Evolutionary conservation across 2,329 filamentous ascomycete genomes (phyloP).

Genomic region (Apiospora kogelbergensis): DNA sequence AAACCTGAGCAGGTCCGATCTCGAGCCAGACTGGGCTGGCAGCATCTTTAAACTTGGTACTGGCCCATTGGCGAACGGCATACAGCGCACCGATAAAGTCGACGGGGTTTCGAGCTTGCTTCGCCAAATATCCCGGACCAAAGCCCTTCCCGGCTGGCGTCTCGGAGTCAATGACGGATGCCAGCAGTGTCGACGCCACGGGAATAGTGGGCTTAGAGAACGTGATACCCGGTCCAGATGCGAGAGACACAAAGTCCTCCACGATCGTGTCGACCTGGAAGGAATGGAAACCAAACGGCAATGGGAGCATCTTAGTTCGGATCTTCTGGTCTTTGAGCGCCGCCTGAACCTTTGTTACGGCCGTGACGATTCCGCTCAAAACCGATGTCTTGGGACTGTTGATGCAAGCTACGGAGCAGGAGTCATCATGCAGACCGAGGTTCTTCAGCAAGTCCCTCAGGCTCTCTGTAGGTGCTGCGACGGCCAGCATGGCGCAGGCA

Average conservation of each 20-base stretch:
- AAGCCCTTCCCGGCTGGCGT: no score
- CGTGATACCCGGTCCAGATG: neutral
- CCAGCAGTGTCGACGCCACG: constrained; percentile 1
- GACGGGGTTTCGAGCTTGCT: neutral
- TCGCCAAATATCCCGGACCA: neutral
- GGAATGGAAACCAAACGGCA: constrained; percentile 12
- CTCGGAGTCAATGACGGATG: neutral
- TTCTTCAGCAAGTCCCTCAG: no score
- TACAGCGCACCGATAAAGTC: neutral
- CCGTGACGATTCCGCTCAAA: neutral
- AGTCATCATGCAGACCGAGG: no score
- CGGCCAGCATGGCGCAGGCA: no score
- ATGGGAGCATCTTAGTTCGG: neutral
- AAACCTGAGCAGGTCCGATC: constrained; percentile 20
- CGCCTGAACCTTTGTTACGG: no score
- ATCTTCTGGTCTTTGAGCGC: no score
- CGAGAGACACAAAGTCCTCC: neutral
- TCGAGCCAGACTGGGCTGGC: constrained; percentile 20
- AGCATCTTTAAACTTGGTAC: constrained; percentile 18
- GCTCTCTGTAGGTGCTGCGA: no score
- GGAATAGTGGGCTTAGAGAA: constrained; percentile 1
- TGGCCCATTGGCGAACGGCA: no score
- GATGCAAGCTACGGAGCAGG: no score
- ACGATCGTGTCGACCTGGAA: constrained; percentile 11
- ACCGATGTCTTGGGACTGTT: no score